A percentile compares a stretch with the other conserved stretches of the same genome.
phyloP scores from a whole-genome alignment of 2,329 filamentous ascomycete genomes.

The Biscogniauxia marginata region DNA sequence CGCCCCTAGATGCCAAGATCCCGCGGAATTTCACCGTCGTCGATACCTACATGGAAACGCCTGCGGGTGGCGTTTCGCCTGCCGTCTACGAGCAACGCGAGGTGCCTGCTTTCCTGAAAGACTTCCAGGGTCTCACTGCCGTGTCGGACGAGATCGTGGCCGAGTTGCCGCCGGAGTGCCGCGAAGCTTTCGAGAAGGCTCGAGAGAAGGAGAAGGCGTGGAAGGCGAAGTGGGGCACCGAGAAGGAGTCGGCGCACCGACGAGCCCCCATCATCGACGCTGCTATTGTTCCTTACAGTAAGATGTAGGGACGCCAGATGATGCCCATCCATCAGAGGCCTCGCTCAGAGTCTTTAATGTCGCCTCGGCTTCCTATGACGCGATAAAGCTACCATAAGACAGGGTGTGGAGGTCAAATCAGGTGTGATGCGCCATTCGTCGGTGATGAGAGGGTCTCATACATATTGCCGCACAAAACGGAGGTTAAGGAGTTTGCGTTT shows the following conservation, averaged over 20 bases:
- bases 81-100: constrained; percentile 44
- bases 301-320: constrained; percentile 27
- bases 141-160: constrained; percentile 65
- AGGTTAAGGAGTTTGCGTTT: too few species aligned
- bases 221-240: constrained; percentile 72
- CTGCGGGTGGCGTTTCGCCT: constrained; percentile 45
- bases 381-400: too few species aligned
- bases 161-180: constrained; percentile 68
- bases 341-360: too few species aligned
- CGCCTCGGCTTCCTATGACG: too few species aligned
- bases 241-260: constrained; percentile 56
- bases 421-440: too few species aligned
- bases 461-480: too few species aligned
- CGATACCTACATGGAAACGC: constrained; percentile 55
- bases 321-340: too few species aligned
- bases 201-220: constrained; percentile 65
- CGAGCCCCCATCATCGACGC: constrained; percentile 60
- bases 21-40: constrained; percentile 56
- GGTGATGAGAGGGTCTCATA: too few species aligned
- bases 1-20: constrained; percentile 47
- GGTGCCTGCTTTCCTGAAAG: constrained; percentile 46
- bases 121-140: constrained; percentile 61
- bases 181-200: constrained; percentile 68
- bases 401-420: too few species aligned
- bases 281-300: constrained; percentile 59